Evolutionary conservation across 2,329 filamentous ascomycete species (phyloP).

Genomic region (Cercospora sp.): DNA sequence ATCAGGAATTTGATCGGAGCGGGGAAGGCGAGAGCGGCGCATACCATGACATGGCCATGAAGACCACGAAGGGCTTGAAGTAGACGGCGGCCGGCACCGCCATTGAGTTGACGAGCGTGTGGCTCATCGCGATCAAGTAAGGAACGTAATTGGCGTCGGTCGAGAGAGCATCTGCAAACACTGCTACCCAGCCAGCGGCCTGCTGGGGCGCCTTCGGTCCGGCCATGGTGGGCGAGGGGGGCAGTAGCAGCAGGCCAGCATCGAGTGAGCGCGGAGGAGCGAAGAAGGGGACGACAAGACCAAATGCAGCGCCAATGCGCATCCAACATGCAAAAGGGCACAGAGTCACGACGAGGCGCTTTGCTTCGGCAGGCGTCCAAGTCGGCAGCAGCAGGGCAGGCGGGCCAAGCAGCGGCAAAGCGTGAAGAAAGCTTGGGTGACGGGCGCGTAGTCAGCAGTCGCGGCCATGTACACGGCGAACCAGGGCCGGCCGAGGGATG

Average conservation of each 20-base stretch:
- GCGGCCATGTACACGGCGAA: background rate
- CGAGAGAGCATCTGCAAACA: slow-evolving; percentile 5
- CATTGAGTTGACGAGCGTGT: slow-evolving; percentile 10
- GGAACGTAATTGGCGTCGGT: background rate
- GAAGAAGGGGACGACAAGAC: background rate
- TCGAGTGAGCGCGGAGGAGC: background rate
- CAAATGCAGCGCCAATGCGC: background rate
- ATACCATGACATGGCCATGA: slow-evolving; percentile 28
- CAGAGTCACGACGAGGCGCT: background rate
- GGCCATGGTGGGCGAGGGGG: slow-evolving; percentile 2
- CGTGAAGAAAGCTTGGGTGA: background rate
- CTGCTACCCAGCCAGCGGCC: slow-evolving; percentile 9
- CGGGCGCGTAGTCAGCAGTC: background rate
- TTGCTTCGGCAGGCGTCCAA: background rate
- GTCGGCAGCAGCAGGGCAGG: background rate
- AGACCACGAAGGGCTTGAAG: slow-evolving; percentile 28
- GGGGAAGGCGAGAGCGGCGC: background rate
- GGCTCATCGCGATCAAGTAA: background rate
- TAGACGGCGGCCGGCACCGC: slow-evolving; percentile 25
- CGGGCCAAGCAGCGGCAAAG: background rate
- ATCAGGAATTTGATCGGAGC: background rate
- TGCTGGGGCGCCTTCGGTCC: slow-evolving; percentile 10
- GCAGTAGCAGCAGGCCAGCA: background rate
- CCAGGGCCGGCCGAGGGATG: background rate
- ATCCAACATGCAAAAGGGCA: background rate